A percentile compares a stretch with the other conserved stretches of the same genome.
phyloP scores from a whole-genome alignment of 2,329 filamentous ascomycete species.

The Xylaria sp. region DNA sequence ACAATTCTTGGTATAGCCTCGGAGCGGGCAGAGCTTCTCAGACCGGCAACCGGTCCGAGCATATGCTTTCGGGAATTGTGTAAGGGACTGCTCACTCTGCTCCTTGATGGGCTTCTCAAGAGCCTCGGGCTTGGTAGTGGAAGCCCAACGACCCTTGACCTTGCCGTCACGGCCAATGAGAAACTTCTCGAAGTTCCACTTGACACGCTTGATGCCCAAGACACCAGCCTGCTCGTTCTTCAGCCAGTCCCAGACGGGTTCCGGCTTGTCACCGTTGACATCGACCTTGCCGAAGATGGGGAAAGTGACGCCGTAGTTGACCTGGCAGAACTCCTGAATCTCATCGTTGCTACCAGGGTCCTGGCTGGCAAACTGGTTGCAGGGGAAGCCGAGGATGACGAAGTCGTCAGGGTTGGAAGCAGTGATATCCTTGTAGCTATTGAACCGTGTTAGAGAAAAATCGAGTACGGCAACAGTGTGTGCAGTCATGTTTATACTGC shows the following conservation, averaged over 20 bases:
- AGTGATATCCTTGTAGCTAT: conserved; percentile 73
- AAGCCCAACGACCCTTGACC: conserved; percentile 88
- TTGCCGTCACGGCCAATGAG: conserved; percentile 85
- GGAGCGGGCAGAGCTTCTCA: not conserved
- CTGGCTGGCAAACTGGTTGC: conserved; percentile 96
- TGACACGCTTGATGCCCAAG: conserved; percentile 88
- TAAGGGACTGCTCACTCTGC: conserved; percentile 56
- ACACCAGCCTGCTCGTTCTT: conserved; percentile 81
- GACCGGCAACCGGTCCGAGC: not conserved
- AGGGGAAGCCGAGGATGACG: conserved; percentile 92
- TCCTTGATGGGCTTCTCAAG: conserved; percentile 81
- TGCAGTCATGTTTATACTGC: not conserved
- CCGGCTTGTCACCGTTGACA: conserved; percentile 87
- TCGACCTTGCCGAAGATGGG: conserved; percentile 92
- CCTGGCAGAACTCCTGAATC: conserved; percentile 85
- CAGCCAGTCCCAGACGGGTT: conserved; percentile 82
- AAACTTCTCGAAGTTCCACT: conserved; percentile 99
- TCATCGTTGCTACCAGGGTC: conserved; percentile 86
- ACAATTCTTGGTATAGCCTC: not conserved
- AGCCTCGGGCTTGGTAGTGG: conserved; percentile 84
- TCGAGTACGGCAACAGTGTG: too few relatives aligned
- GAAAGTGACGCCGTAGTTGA: conserved; percentile 95
- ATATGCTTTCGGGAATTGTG: not conserved
- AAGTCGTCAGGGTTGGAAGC: conserved; percentile 79
- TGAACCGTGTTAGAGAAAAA: conserved; percentile 17